Evolutionary conservation across 805 yeast genomes (phyloP), one percentile per base, ranked within the genome.

Genomic region (Yamadazyma sp.): DNA sequence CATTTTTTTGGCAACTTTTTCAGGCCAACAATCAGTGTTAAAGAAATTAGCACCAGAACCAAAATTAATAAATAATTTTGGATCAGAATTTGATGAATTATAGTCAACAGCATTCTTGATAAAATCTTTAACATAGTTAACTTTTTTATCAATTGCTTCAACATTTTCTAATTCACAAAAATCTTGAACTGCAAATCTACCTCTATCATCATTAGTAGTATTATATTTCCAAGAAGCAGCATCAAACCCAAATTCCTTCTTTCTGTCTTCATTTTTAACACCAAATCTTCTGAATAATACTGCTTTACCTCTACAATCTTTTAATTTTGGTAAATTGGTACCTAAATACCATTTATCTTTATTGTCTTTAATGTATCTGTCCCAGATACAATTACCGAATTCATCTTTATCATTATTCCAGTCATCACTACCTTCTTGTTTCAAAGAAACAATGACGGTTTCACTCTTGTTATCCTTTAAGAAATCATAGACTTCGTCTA

Each of bases 11-110:
- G 87, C 76, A 41, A 83, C 76, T 45, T 73, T 67, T 39, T 73
- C 69, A 1, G 93, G 93, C 93, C 93, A 84, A 56, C 86, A 82
- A 30, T 65, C 69, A 33, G 69, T 77, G 57, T 81, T 76, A 57
- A 80, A 80, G 54, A 82, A 80, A 58, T 80, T 80, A 28, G 88
- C 70, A 12, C 82, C 91, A 1, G 87, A 73, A 39, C 86, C 78
- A 56, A 81, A 84, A 61, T 84, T 84, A 42, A 84, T 59, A 48
- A 75, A 83, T 44, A 84, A 60, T 56, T 80, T 82, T 11, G 48
- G 45, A 41, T 70, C 72, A 38, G 58, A 57, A 36, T 64, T 54
- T 32, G 75, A 66, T 10, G 55, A 40, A 49, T 69, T 72, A 58
- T 75, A 70, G 15, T 74, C 65, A 22, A 55, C 53, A 2, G 91